Conservation (phyloP, 768 basidiomycete species). For the Artomyces pyxidatus region DNA sequence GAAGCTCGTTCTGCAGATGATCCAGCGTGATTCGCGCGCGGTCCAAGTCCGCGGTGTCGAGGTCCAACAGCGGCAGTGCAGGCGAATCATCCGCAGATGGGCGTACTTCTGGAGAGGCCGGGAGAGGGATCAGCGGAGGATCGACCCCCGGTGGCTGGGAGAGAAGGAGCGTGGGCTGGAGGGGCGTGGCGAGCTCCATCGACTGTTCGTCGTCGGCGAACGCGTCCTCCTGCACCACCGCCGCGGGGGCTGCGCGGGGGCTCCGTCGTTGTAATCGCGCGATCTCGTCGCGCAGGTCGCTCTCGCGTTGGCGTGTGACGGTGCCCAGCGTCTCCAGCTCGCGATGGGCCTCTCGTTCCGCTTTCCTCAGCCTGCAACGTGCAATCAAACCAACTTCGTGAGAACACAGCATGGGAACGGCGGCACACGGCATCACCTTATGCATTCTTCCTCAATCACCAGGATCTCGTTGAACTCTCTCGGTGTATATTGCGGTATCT, state of each 20-base stretch:
- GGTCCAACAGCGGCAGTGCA: not conserved
- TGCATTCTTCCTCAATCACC: constrained; percentile 16
- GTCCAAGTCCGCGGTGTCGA: not conserved
- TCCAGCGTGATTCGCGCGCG: not conserved
- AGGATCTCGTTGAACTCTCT: constrained; percentile 6
- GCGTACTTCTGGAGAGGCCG: not conserved
- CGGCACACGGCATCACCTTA: constrained; percentile 7
- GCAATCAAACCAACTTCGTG: not conserved
- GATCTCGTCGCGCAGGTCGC: not conserved
- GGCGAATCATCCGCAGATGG: not conserved
- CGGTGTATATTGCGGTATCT: too few relatives aligned
- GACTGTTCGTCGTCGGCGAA: constrained; percentile 7
- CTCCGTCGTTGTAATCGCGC: too few relatives aligned
- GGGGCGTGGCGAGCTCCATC: constrained; percentile 17
- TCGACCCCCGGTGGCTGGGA: not conserved
- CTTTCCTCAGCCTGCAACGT: constrained; percentile 10
- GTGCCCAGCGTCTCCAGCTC: not conserved
- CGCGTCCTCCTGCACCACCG: not conserved
- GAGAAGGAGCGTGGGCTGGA: constrained; percentile 11
- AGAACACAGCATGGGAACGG: not conserved
- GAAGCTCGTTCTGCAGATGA: not conserved
- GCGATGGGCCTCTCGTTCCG: constrained; percentile 7
- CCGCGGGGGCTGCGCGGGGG: not conserved
- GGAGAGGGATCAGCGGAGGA: not conserved
- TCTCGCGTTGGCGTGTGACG: not conserved